Percentiles rank a stretch among this genome's conserved stretches.
phyloP scores from a whole-genome alignment of 768 basidiomycete species.

The Tremella fuciformis region DNA sequence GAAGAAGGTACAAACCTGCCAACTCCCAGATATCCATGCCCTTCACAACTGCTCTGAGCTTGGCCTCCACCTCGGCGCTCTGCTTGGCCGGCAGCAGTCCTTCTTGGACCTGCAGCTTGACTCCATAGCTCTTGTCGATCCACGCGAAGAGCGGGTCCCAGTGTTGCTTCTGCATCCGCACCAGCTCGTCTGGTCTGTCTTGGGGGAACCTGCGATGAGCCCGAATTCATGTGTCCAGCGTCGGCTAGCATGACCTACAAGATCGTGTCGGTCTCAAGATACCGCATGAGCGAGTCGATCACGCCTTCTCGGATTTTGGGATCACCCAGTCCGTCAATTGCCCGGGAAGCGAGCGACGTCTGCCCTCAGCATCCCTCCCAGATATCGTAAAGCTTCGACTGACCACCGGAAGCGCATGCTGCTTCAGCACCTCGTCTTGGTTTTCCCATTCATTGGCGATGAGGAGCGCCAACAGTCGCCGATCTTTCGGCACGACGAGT shows the following conservation, averaged over 20 bases:
- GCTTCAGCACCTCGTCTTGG: slow-evolving; percentile 78
- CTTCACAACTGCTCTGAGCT: slow-evolving; percentile 61
- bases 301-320: slow-evolving; percentile 62
- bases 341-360: slow-evolving; percentile 89
- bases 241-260: slow-evolving; percentile 40
- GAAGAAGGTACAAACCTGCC: slow-evolving; percentile 68
- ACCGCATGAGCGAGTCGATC: slow-evolving; percentile 67
- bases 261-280: slow-evolving; percentile 85
- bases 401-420: slow-evolving; percentile 88
- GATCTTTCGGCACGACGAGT: slow-evolving; percentile 67
- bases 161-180: slow-evolving; percentile 70
- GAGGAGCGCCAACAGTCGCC: slow-evolving; percentile 71
- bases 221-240: no score
- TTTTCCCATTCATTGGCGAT: slow-evolving; percentile 97
- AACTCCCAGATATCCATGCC: slow-evolving; percentile 78
- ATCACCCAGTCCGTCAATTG: slow-evolving; percentile 73
- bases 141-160: slow-evolving; percentile 88
- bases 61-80: slow-evolving; percentile 64
- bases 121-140: slow-evolving; percentile 64
- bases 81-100: slow-evolving; percentile 72
- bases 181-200: slow-evolving; percentile 70
- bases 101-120: slow-evolving; percentile 67
- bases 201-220: slow-evolving; percentile 67
- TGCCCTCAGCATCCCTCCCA: slow-evolving; percentile 46
- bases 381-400: slow-evolving; percentile 18